Evolutionary conservation across 208 protist species (phyloP), one percentile per base, ranked within the genome.

Genomic region (Crithidia sp.): DNA sequence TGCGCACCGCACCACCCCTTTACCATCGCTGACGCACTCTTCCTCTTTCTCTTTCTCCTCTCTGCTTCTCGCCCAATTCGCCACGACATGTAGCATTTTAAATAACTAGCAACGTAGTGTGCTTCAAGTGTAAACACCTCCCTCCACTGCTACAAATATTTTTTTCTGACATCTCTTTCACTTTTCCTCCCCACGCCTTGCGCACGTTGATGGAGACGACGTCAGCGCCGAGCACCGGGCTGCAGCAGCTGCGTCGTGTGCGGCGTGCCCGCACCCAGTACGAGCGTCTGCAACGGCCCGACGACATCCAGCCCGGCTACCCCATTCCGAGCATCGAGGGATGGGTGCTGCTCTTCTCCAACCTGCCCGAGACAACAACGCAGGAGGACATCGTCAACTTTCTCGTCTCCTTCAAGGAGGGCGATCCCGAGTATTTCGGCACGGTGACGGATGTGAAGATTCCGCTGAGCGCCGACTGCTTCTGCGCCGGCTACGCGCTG

Each of bases 281-380:
- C 77, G 91, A 96, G 70, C 77, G 79, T 0, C 86, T 96, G 49
- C 87, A 90, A 56, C 87, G 84, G 16, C 91, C 91, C 8, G 69
- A 77, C 13, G 75, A 84, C 57, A 83, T 94, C 9, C 53, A 62
- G 41, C 83, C 89, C 0, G 91, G 88, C 40, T 73, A 81, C 39
- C 76, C 89, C 47, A 88, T 90, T 19, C 88, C 91, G 4, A 96
- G 91, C 76, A 90, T 96, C 55, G 91, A 96, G 77, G 89, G 89
- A 8, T 96, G 91, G 91, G 83, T 90, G 41, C 71, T 96, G 5
- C 86, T 94, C 61, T 73, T 96, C 19, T 84, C 79, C 3, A 86
- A 88, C 65, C 77, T 94, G n/a, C 88, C 89, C 4, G 58, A 74
- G 9, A 82, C 84, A 7, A 89, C 89, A 12, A 91, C 87, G 5